phyloP scores from a whole-genome alignment of 371 early-diverging fungal species.

The Circinella umbellata region DNA sequence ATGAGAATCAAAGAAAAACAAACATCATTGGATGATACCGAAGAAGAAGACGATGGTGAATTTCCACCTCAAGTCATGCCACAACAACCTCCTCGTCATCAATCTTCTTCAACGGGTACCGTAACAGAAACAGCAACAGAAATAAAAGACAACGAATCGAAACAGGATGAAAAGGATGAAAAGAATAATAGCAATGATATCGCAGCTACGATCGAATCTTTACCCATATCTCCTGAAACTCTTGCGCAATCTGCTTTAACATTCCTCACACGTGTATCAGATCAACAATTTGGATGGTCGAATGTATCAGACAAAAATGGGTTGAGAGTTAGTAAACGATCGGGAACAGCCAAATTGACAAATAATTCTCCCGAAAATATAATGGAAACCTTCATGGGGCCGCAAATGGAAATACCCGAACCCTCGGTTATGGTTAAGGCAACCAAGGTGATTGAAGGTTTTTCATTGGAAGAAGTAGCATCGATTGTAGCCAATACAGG shows the following conservation, averaged over 20 bases:
- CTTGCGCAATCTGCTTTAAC: constrained; percentile 37
- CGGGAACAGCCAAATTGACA: constrained; percentile 22
- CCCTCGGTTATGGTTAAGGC: constrained; percentile 59
- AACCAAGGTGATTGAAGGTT: constrained; percentile 61
- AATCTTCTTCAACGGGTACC: not conserved
- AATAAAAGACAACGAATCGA: not conserved
- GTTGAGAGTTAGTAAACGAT: constrained; percentile 47
- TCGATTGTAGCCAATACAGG: constrained; percentile 55
- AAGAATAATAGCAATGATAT: not conserved
- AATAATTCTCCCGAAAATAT: not conserved
- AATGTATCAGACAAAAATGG: constrained; percentile 57
- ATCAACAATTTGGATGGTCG: constrained; percentile 55
- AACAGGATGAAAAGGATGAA: not conserved
- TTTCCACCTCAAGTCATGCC: not conserved
- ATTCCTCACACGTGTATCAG: constrained; percentile 37
- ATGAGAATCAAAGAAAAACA: constrained; percentile 4
- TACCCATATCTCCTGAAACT: constrained; percentile 29
- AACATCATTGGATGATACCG: not conserved
- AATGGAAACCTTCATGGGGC: not conserved
- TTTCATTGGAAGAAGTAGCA: constrained; percentile 60
- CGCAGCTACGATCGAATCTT: constrained; percentile 9
- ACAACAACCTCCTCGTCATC: not conserved
- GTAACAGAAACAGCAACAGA: not conserved
- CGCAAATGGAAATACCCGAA: constrained; percentile 44
- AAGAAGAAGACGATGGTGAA: constrained; percentile 6